A percentile compares a stretch with the other conserved stretches of the same genome.
These are phyloP conservation scores for Rosa rugosa DNA, from an alignment of 306 rosid species.

Conservation along the genomic window DNA sequence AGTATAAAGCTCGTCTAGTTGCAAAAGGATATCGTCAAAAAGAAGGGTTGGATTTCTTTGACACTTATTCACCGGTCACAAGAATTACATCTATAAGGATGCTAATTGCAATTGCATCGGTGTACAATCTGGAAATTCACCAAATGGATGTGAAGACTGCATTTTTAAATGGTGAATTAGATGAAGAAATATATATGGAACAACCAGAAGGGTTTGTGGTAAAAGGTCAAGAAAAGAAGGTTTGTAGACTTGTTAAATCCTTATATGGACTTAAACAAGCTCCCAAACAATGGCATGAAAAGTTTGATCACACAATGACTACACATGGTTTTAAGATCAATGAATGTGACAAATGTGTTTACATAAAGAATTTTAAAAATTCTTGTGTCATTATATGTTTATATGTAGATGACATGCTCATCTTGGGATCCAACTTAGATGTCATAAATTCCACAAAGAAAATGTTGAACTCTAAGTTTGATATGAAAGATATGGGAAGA, in stretches of 20 bases:
- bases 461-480: background rate
- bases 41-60: no score
- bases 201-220: background rate
- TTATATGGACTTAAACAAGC: background rate
- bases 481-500: background rate
- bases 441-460: background rate
- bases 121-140: no score
- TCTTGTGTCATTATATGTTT: constrained; percentile 1
- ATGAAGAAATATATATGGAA: background rate
- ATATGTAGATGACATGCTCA: background rate
- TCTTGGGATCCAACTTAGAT: background rate
- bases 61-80: no score
- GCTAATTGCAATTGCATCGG: no score
- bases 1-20: no score
- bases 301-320: background rate
- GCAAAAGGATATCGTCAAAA: no score
- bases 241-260: background rate
- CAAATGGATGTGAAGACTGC: no score
- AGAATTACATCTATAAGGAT: no score
- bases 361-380: background rate
- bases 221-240: background rate
- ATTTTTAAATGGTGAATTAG: no score
- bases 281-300: background rate
- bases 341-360: background rate
- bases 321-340: background rate